phyloP scores from a whole-genome alignment of 1,284 basidiomycete species.

The Leccinum pallidistipes region DNA sequence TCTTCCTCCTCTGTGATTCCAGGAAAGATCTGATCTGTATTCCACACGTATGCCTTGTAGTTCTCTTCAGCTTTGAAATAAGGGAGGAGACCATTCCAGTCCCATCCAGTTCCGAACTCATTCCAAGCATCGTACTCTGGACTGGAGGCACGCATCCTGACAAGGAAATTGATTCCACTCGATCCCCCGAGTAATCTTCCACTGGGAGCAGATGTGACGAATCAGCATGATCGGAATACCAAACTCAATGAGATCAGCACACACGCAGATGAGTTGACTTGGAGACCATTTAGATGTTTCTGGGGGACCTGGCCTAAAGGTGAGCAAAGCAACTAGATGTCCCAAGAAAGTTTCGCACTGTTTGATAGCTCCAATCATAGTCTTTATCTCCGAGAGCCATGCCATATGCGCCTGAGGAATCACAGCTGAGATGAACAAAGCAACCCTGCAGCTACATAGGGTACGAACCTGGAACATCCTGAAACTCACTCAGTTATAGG shows the following conservation, averaged over 20 bases:
- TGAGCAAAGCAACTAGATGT: neutral
- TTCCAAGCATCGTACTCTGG: conserved; percentile 23
- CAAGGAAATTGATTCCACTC: conserved; percentile 21
- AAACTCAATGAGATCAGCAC: neutral
- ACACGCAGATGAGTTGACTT: conserved; percentile 8
- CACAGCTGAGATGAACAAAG: neutral
- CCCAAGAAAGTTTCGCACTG: conserved; percentile 5
- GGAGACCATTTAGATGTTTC: conserved; percentile 6
- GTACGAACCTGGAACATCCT: conserved; percentile 23
- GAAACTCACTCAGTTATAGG: neutral
- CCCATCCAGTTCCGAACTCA: conserved; percentile 21
- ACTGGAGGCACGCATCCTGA: conserved; percentile 21
- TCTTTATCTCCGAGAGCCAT: conserved; percentile 7
- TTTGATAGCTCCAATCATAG: conserved; percentile 21
- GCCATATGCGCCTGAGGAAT: conserved; percentile 11
- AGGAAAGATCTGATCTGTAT: conserved; percentile 21
- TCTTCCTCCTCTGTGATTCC: conserved; percentile 19
- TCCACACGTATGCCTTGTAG: conserved; percentile 13
- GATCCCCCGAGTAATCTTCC: conserved; percentile 25
- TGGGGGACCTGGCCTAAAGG: conserved; percentile 16
- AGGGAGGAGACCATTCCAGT: conserved; percentile 18
- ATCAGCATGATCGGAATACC: neutral
- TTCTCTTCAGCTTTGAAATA: conserved; percentile 19
- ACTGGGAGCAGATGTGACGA: neutral
- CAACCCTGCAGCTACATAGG: neutral